Conservation (phyloP, 2,329 filamentous ascomycete species). For the Aspergillus hortae region DNA sequence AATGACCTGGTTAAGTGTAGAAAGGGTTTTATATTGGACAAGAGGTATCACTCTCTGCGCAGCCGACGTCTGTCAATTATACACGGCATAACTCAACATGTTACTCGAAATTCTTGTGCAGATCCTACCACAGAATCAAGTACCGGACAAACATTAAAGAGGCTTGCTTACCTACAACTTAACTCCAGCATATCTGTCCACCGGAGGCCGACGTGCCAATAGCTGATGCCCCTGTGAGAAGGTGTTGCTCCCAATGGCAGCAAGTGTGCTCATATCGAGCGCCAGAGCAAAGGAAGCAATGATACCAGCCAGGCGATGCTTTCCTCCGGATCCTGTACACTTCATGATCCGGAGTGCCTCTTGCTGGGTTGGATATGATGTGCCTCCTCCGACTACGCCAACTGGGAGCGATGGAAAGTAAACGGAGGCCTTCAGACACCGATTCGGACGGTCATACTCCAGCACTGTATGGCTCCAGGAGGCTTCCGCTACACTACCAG, state of each 20-base stretch:
- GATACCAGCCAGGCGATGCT: constrained; percentile 22
- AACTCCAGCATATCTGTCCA: too few relatives aligned
- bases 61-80: too few relatives aligned
- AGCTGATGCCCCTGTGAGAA: constrained; percentile 7
- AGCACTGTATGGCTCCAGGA: constrained; percentile 19
- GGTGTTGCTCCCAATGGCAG: constrained; percentile 16
- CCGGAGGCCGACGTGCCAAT: too few relatives aligned
- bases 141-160: too few relatives aligned
- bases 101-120: too few relatives aligned
- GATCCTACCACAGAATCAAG: too few relatives aligned
- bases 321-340: constrained; percentile 19
- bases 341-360: constrained; percentile 23
- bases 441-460: constrained; percentile 17
- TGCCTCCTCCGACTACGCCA: constrained; percentile 24
- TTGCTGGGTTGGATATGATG: constrained; percentile 19
- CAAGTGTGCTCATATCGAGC: constrained; percentile 22
- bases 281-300: constrained; percentile 25
- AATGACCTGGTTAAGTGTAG: too few relatives aligned
- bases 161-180: too few relatives aligned
- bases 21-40: too few relatives aligned
- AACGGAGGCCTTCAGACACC: constrained; percentile 18
- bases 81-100: too few relatives aligned
- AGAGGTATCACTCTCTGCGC: too few relatives aligned
- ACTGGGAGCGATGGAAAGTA: constrained; percentile 27
- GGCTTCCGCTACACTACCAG: constrained; percentile 17